These are phyloP conservation scores for Colletotrichum sp. DNA, from an alignment of 2,329 filamentous ascomycete species.

Conservation along the genomic window DNA sequence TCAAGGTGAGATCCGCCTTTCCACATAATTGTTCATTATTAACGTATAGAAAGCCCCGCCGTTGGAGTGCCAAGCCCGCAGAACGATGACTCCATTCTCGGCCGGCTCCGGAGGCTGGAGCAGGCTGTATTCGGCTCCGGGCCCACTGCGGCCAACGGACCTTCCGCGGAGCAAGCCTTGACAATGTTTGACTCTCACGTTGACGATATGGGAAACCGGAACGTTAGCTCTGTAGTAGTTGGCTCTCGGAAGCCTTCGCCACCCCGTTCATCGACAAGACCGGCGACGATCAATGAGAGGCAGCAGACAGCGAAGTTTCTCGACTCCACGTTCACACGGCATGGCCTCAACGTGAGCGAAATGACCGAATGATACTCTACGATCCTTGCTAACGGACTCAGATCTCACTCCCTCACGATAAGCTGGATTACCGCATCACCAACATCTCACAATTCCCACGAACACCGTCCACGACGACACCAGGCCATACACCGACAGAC, in stretches of 20 bases:
- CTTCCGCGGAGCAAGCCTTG: neutral
- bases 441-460: neutral
- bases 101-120: conserved; percentile 30
- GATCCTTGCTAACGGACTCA: neutral
- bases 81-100: conserved; percentile 21
- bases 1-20: neutral
- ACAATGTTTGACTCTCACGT: too few relatives aligned
- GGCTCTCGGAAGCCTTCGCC: neutral
- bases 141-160: neutral
- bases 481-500: neutral
- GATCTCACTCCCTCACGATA: neutral
- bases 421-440: neutral
- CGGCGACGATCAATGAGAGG: neutral
- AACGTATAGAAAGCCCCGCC: neutral
- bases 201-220: fast-evolving
- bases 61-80: neutral
- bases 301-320: conserved; percentile 11
- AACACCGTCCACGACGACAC: neutral
- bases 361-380: neutral
- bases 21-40: neutral
- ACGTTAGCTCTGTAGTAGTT: neutral
- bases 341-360: neutral
- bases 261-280: neutral
- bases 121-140: conserved; percentile 28
- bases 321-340: conserved; percentile 5